Percentiles rank a stretch among this genome's conserved stretches.
phyloP scores from a whole-genome alignment of 495 filamentous ascomycete species.

The Xylaria castorea region DNA sequence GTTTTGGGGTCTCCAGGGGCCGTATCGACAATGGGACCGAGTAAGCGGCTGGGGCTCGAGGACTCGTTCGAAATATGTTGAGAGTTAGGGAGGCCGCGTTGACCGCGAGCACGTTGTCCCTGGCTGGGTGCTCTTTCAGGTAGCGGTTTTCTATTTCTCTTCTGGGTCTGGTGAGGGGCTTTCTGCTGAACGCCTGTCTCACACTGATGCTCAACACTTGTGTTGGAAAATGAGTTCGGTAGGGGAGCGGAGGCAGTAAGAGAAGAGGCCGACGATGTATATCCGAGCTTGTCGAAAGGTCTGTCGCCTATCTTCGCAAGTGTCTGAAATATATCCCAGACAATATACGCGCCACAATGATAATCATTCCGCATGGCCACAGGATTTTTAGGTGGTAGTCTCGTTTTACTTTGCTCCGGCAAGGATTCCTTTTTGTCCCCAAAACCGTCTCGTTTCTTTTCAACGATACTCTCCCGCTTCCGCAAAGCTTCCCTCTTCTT shows the following conservation, averaged over 20 bases:
- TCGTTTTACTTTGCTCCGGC: slow-evolving; percentile 33
- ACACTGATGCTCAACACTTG: not conserved
- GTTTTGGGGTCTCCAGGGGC: not conserved
- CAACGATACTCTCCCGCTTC: slow-evolving; percentile 40
- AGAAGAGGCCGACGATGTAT: slow-evolving; percentile 26
- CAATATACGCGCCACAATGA: slow-evolving; percentile 41
- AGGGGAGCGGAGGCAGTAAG: not conserved
- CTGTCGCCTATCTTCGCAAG: slow-evolving; percentile 40
- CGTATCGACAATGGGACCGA: not conserved
- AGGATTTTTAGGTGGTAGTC: slow-evolving; percentile 40
- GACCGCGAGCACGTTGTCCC: slow-evolving; percentile 14
- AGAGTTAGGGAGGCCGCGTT: not conserved
- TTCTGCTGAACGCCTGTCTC: not conserved
- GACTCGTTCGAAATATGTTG: not conserved
- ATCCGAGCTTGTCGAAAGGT: slow-evolving; percentile 41
- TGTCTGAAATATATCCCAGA: slow-evolving; percentile 43
- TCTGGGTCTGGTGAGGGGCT: slow-evolving; percentile 33
- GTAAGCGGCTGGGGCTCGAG: slow-evolving; percentile 14
- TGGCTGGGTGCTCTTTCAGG: slow-evolving; percentile 21
- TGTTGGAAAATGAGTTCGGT: too few species aligned
- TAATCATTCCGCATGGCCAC: slow-evolving; percentile 44
- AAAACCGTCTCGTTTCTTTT: slow-evolving; percentile 30
- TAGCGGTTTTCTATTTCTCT: slow-evolving; percentile 19
- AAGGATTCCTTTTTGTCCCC: slow-evolving; percentile 31
- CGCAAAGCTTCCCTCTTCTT: slow-evolving; percentile 38